phyloP scores from a whole-genome alignment of 495 filamentous ascomycete species.

The Annulohypoxylon stygium region DNA sequence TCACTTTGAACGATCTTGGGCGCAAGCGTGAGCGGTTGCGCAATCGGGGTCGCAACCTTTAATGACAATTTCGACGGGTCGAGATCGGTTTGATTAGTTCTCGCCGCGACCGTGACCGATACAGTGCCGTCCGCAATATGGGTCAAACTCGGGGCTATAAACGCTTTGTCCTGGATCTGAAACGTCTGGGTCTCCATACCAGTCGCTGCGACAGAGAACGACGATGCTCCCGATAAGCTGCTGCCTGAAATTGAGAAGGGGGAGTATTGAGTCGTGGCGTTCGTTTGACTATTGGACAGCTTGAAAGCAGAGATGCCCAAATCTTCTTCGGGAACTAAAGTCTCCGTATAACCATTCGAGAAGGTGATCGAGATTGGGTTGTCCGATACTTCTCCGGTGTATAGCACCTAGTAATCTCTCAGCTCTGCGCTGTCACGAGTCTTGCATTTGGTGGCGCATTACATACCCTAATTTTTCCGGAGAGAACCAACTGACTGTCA shows the following conservation, averaged over 20 bases:
- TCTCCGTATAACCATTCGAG: slow-evolving; percentile 43
- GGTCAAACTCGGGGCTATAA: slow-evolving; percentile 48
- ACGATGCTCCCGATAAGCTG: slow-evolving; percentile 21
- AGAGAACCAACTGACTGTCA: slow-evolving; percentile 34
- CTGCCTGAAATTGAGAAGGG: slow-evolving; percentile 34
- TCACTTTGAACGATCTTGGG: slow-evolving; percentile 41
- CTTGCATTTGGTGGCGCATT: not conserved
- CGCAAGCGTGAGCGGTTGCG: slow-evolving; percentile 51
- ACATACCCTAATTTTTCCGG: slow-evolving; percentile 47
- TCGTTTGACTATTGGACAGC: slow-evolving; percentile 21
- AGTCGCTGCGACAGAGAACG: slow-evolving; percentile 37
- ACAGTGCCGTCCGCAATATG: slow-evolving; percentile 29
- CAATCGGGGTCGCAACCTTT: slow-evolving; percentile 40
- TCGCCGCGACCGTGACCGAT: slow-evolving; percentile 46
- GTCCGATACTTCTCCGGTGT: slow-evolving; percentile 20
- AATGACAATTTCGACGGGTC: slow-evolving; percentile 35
- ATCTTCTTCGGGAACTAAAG: slow-evolving; percentile 27
- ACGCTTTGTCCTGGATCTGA: slow-evolving; percentile 44
- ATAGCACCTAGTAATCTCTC: slow-evolving; percentile 31
- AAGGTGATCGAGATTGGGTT: slow-evolving; percentile 37
- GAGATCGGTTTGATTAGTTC: slow-evolving; percentile 13
- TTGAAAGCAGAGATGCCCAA: slow-evolving; percentile 42
- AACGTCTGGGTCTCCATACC: slow-evolving; percentile 40
- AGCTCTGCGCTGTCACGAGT: not conserved
- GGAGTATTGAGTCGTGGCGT: slow-evolving; percentile 40